These are phyloP conservation scores for Chaetomiaceae sp. DNA, from an alignment of 2,329 filamentous ascomycete genomes.

Conservation along the genomic window DNA sequence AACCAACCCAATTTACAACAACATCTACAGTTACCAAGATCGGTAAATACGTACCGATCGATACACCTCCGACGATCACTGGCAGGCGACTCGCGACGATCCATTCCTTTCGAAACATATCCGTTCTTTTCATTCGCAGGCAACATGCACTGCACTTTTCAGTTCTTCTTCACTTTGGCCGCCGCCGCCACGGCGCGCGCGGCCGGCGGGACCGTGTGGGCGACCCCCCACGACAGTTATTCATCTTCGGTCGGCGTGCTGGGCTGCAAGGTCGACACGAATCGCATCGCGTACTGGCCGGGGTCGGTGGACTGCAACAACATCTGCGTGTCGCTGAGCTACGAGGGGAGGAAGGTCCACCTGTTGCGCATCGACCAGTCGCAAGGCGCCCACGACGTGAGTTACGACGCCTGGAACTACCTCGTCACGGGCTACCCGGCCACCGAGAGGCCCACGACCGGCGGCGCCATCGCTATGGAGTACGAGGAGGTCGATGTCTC, in stretches of 20 bases:
- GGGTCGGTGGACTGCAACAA: slow-evolving; percentile 47
- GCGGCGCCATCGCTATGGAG: slow-evolving; percentile 48
- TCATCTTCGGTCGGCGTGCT: slow-evolving; percentile 54
- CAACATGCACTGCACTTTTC: slow-evolving; percentile 18
- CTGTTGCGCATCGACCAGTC: slow-evolving; percentile 56
- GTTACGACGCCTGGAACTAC: slow-evolving; percentile 58
- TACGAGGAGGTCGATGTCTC: slow-evolving; percentile 44
- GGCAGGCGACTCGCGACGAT: slow-evolving; percentile 3
- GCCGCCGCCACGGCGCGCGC: slow-evolving; percentile 22
- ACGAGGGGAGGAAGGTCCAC: slow-evolving; percentile 46
- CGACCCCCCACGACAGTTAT: slow-evolving; percentile 53
- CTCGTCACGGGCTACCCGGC: slow-evolving; percentile 48
- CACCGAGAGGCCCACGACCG: slow-evolving; percentile 39
- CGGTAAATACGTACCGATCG: no score
- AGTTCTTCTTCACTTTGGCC: slow-evolving; percentile 13
- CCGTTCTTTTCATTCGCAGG: slow-evolving; percentile 7
- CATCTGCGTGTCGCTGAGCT: slow-evolving; percentile 51
- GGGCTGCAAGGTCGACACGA: slow-evolving; percentile 56
- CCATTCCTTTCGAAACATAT: background rate
- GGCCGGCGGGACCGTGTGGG: slow-evolving; percentile 29
- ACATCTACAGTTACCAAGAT: background rate
- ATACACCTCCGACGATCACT: background rate
- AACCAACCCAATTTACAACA: background rate
- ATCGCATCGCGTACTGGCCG: slow-evolving; percentile 60
- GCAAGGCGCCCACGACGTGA: slow-evolving; percentile 52